These are phyloP conservation scores for Allomyces macrogynus DNA, from an alignment of 192 early-diverging fungal species.

Conservation along the genomic window DNA sequence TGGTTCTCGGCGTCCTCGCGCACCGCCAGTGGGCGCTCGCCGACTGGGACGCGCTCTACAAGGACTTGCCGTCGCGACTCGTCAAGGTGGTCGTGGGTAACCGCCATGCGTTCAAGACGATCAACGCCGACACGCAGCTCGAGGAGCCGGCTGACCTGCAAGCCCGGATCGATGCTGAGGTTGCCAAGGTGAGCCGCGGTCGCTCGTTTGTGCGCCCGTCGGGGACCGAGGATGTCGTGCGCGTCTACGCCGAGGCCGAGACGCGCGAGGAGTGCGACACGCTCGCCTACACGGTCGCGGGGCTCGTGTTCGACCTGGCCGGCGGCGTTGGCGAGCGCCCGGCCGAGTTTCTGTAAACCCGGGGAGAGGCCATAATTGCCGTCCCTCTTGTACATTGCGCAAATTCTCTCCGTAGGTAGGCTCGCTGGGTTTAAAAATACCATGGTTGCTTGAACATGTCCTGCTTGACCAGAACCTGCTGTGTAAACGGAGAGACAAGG, in stretches of 20 bases:
- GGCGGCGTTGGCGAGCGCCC: conserved; percentile 80
- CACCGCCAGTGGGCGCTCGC: conserved; percentile 57
- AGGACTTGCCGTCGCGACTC: conserved; percentile 80
- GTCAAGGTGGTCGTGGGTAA: conserved; percentile 87
- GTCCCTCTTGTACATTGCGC: too few relatives aligned
- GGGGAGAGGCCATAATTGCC: too few relatives aligned
- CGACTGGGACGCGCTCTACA: conserved; percentile 85
- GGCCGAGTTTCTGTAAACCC: conserved; percentile 8
- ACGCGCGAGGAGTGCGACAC: conserved; percentile 75
- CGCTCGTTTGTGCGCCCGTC: conserved; percentile 94
- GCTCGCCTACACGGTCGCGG: conserved; percentile 67
- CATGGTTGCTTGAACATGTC: too few relatives aligned
- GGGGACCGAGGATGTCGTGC: conserved; percentile 96
- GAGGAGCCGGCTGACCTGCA: conserved; percentile 74
- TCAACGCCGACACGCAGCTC: conserved; percentile 87
- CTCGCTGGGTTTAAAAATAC: too few relatives aligned
- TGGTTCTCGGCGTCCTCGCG: conserved; percentile 81
- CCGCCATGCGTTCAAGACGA: conserved; percentile 77
- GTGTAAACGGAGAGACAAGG: too few relatives aligned
- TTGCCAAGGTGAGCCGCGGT: conserved; percentile 63
- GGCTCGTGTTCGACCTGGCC: conserved; percentile 79
- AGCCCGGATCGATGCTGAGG: conserved; percentile 57
- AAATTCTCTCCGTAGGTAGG: too few relatives aligned
- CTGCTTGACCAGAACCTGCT: too few relatives aligned
- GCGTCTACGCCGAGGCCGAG: conserved; percentile 96